Evolutionary conservation across 2,329 filamentous ascomycete genomes (phyloP), one percentile per base, ranked within the genome.

Genomic region (Keithomyces neogunnii): DNA sequence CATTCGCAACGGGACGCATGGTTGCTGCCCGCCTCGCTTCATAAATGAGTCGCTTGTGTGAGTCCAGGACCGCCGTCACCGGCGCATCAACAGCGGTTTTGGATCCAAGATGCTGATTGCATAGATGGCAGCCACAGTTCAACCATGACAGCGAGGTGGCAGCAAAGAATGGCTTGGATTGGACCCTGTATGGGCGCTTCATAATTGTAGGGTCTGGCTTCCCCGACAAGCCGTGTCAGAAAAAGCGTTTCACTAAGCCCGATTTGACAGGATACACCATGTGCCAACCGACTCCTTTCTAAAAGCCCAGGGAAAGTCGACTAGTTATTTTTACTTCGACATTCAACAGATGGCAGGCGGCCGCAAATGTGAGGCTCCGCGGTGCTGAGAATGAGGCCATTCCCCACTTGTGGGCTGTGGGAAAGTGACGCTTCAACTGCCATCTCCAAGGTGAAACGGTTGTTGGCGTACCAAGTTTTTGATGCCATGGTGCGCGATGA

Each of bases 161-260:
- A 3, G 38, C 13, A 26, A 26, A 44, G 28, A 39, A 5, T 10
- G 28, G 40, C 4, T 30, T 44, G 40, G 26, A 11, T 10, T 11
- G 33, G 33, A 11, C 33, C 33, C 33, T 35, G 33, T 29, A 3
- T n/a, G 26, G 28, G 38, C n/a, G 38, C 13, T 26, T 40, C 26
- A 30, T n/a, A 38, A 11, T 32, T 6, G n/a, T 26, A 19, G 38
- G 40, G 30, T 35, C 35, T 38, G 44, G 19, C 19, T 19, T 19
- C 19, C 53, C 51, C 46, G 53, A 55, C 53, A 44, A 45, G n/a
- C 31, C n/a, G 42, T 43, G 51, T 53, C 38, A 40, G 51, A 55
- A 45, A 29, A 26, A 28, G 35, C 10, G 53, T 55, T 55, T 55
- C 51, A 55, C 46, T 19, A 36, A 32, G 38, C 11, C 46, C 11